phyloP scores from a whole-genome alignment of 2,329 filamentous ascomycete species.

The Colletotrichum sublineola region DNA sequence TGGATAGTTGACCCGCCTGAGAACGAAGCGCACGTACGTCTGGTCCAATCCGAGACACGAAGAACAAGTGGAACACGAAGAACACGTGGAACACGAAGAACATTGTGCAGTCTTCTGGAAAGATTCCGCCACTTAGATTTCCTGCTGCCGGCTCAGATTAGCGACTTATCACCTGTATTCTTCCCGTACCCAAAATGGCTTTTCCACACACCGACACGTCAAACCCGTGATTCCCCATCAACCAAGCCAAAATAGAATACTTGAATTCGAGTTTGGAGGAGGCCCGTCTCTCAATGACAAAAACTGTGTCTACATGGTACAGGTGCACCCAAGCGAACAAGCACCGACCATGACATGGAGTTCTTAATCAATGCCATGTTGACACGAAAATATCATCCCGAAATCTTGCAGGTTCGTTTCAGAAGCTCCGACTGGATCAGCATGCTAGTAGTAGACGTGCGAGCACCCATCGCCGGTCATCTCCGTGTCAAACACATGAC shows the following conservation, averaged over 20 bases:
- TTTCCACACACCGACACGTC: slow-evolving; percentile 22
- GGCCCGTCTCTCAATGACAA: slow-evolving; percentile 20
- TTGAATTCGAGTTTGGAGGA: slow-evolving; percentile 4
- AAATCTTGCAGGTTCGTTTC: slow-evolving; percentile 40
- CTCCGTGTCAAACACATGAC: slow-evolving; percentile 36
- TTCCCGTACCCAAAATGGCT: slow-evolving; percentile 29
- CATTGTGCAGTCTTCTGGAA: slow-evolving; percentile 36
- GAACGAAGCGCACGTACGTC: slow-evolving; percentile 23
- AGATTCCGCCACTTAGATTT: slow-evolving; percentile 37
- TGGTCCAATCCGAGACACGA: slow-evolving; percentile 37
- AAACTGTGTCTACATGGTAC: slow-evolving; percentile 5
- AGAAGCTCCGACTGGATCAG: slow-evolving; percentile 34
- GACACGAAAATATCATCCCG: slow-evolving; percentile 25
- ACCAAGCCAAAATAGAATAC: slow-evolving; percentile 19
- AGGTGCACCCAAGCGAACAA: neutral
- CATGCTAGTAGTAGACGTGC: neutral
- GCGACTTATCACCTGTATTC: slow-evolving; percentile 23
- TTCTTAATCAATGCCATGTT: slow-evolving; percentile 4
- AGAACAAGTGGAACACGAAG: slow-evolving; percentile 32
- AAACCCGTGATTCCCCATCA: neutral
- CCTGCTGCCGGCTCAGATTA: slow-evolving; percentile 38
- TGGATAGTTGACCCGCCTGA: slow-evolving; percentile 18
- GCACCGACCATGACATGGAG: slow-evolving; percentile 22
- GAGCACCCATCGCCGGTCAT: slow-evolving; percentile 37
- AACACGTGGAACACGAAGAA: slow-evolving; percentile 28